Percentiles rank a stretch among this genome's conserved stretches.
Conservation (phyloP, 139 green algal genomes). For the Micractinium conductrix region DNA sequence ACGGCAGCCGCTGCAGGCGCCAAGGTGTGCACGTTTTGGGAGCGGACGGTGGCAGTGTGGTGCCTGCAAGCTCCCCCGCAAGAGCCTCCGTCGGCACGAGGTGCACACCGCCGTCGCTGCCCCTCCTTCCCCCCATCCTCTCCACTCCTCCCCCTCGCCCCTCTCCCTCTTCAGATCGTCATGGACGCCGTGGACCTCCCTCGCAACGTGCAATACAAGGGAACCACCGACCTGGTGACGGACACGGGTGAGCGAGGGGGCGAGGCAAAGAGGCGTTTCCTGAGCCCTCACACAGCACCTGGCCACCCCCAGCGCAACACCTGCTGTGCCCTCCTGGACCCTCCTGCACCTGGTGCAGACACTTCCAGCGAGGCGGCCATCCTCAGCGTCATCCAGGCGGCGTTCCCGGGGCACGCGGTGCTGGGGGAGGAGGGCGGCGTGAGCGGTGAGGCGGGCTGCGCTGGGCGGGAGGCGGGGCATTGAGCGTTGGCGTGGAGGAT, state of each 20-base stretch:
- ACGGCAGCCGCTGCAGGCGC: conserved; percentile 57
- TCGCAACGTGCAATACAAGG: conserved; percentile 75
- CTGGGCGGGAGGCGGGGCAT: too few species aligned
- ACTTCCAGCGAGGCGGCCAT: conserved; percentile 70
- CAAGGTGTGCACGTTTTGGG: conserved; percentile 33
- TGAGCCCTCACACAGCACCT: too few species aligned
- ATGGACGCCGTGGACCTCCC: conserved; percentile 71
- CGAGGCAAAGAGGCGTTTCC: too few species aligned
- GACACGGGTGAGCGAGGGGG: conserved; percentile 48
- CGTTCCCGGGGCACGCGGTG: conserved; percentile 72
- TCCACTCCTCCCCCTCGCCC: not conserved
- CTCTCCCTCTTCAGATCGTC: conserved; percentile 63
- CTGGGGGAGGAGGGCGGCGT: conserved; percentile 95
- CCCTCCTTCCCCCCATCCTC: too few species aligned
- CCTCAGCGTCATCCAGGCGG: conserved; percentile 61
- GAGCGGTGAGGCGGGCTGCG: conserved; percentile 66
- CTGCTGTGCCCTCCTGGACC: too few species aligned
- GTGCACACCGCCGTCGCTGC: not conserved
- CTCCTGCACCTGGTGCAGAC: too few species aligned
- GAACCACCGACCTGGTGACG: conserved; percentile 77
- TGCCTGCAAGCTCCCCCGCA: not conserved
- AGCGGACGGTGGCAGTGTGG: not conserved
- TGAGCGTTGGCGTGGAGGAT: too few species aligned
- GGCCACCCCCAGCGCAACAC: too few species aligned
- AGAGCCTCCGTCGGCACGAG: not conserved